A percentile compares a stretch with the other conserved stretches of the same genome.
Evolutionary conservation across 2,329 filamentous ascomycete genomes (phyloP).

Genomic region (Fusarium sublunatum): DNA sequence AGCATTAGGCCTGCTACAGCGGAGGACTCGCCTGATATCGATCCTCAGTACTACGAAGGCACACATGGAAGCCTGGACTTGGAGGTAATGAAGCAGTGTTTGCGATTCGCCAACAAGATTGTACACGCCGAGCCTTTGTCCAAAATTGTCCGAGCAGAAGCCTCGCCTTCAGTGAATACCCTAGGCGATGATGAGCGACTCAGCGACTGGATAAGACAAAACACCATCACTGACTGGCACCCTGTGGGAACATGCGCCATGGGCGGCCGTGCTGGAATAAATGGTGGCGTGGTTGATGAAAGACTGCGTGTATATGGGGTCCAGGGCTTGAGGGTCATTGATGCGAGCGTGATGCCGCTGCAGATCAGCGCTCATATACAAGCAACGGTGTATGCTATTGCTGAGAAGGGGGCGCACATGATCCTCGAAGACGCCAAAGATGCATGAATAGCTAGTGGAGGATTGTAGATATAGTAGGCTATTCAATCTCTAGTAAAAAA

Average conservation of each 20-base stretch:
- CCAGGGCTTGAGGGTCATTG: slow-evolving; percentile 43
- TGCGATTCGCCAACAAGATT: slow-evolving; percentile 55
- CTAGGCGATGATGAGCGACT: slow-evolving; percentile 31
- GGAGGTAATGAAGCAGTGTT: slow-evolving; percentile 56
- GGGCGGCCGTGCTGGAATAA: slow-evolving; percentile 47
- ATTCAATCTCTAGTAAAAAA: not conserved
- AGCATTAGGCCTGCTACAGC: slow-evolving; percentile 21
- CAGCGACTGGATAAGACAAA: slow-evolving; percentile 44
- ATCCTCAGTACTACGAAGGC: slow-evolving; percentile 57
- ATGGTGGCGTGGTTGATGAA: slow-evolving; percentile 49
- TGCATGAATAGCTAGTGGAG: not conserved
- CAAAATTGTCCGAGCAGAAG: slow-evolving; percentile 50
- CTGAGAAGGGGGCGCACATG: slow-evolving; percentile 48
- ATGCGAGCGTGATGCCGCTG: slow-evolving; percentile 49
- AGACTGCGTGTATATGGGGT: slow-evolving; percentile 49
- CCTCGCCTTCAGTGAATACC: slow-evolving; percentile 38
- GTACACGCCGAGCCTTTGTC: slow-evolving; percentile 52
- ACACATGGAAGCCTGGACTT: slow-evolving; percentile 55
- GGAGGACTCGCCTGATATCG: slow-evolving; percentile 52
- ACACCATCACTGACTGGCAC: slow-evolving; percentile 53
- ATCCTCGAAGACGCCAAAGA: slow-evolving; percentile 34
- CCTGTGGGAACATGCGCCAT: slow-evolving; percentile 54
- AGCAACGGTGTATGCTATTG: slow-evolving; percentile 53
- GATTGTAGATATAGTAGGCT: not conserved
- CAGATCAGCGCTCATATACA: slow-evolving; percentile 48